A percentile compares a stretch with the other conserved stretches of the same genome.
These are phyloP conservation scores for Microcyclospora tardicrescens DNA, from an alignment of 2,329 filamentous ascomycete genomes.

Conservation along the genomic window DNA sequence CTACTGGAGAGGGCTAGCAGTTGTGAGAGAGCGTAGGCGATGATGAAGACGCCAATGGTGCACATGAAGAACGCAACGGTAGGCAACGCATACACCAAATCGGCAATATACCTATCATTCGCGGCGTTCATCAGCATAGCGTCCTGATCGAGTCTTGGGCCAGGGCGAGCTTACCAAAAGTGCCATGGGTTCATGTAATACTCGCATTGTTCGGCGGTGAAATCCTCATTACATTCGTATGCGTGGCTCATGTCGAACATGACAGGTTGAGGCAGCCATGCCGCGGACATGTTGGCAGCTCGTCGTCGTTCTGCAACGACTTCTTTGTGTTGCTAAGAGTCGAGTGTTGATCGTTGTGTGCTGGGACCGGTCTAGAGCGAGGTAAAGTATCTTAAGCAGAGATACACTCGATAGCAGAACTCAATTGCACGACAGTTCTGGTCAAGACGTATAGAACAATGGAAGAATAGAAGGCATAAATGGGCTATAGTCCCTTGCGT, in stretches of 20 bases:
- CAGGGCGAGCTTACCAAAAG: constrained; percentile 36
- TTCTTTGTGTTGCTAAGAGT: constrained; percentile 5
- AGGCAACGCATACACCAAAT: constrained; percentile 39
- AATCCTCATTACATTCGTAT: constrained; percentile 14
- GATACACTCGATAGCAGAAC: too few relatives aligned
- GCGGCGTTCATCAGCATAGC: constrained; percentile 1
- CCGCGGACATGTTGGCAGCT: constrained; percentile 6
- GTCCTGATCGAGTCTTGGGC: too few relatives aligned
- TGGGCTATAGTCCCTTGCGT: too few relatives aligned
- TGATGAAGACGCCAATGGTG: constrained; percentile 35
- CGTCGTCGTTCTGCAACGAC: too few relatives aligned
- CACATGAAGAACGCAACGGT: constrained; percentile 42
- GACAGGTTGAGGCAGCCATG: constrained; percentile 32
- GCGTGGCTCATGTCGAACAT: constrained; percentile 28
- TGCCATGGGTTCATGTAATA: constrained; percentile 36
- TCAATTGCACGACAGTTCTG: too few relatives aligned
- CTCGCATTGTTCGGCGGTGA: constrained; percentile 32
- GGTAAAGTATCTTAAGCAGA: too few relatives aligned
- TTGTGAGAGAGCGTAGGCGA: constrained; percentile 26
- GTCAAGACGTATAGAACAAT: too few relatives aligned
- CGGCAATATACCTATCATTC: constrained; percentile 37
- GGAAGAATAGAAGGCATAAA: too few relatives aligned
- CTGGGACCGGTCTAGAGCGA: too few relatives aligned
- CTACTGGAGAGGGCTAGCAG: constrained; percentile 8
- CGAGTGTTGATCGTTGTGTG: background rate